phyloP scores from a whole-genome alignment of 805 yeast genomes.

The Kodamaea sagamina region DNA sequence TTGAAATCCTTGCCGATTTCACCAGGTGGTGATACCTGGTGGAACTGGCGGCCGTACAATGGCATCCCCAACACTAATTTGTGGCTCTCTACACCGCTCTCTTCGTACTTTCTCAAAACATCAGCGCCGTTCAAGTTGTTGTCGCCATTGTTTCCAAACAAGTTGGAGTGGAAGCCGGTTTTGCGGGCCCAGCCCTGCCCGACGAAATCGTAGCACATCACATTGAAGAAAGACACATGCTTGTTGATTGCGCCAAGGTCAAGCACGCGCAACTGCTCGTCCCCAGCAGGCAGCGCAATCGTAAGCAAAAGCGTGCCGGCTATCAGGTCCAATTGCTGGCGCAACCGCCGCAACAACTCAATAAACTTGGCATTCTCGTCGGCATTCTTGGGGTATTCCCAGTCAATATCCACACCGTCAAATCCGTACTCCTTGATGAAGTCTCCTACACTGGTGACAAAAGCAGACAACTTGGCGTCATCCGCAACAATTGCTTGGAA shows the following conservation, averaged over 20 bases:
- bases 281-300: conserved; percentile 75
- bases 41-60: conserved; percentile 61
- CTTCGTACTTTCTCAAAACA: conserved; percentile 48
- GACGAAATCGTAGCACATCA: conserved; percentile 88
- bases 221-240: conserved; percentile 69
- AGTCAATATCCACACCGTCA: conserved; percentile 92
- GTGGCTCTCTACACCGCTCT: conserved; percentile 41
- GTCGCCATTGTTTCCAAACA: conserved; percentile 46
- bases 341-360: conserved; percentile 42
- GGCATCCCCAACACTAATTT: conserved; percentile 87
- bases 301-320: conserved; percentile 50
- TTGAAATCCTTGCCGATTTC: conserved; percentile 46
- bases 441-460: conserved; percentile 51
- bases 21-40: conserved; percentile 30
- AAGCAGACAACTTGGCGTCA: conserved; percentile 34
- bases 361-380: conserved; percentile 49
- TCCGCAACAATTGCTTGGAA: conserved; percentile 34
- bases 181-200: conserved; percentile 68
- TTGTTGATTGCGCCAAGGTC: conserved; percentile 56
- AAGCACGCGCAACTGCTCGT: conserved; percentile 44
- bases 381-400: conserved; percentile 77
- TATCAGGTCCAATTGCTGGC: conserved; percentile 37
- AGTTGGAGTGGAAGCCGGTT: conserved; percentile 71
- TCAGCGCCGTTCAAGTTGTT: conserved; percentile 49
- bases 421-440: conserved; percentile 59